These are phyloP conservation scores for Coelastrella sp. DNA, from an alignment of 139 green algal species.

Conservation along the genomic window DNA sequence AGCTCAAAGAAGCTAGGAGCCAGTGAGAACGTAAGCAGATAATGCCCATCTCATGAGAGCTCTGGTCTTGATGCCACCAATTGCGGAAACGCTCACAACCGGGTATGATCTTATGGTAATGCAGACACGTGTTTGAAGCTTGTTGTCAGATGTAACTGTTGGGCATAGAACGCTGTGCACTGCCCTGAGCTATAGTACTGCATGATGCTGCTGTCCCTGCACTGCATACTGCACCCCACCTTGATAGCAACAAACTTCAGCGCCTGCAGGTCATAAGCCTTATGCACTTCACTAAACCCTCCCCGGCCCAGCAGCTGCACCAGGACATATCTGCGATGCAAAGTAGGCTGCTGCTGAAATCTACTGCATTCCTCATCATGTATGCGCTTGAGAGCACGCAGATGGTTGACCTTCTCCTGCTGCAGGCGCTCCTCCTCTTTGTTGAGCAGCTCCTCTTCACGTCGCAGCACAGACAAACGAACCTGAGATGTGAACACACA, in stretches of 20 bases:
- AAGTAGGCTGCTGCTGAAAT: conserved; percentile 70
- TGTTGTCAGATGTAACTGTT: too few relatives aligned
- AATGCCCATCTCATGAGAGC: too few relatives aligned
- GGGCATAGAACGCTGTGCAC: too few relatives aligned
- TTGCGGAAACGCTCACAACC: too few relatives aligned
- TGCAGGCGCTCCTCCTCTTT: conserved; percentile 81
- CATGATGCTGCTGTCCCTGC: too few relatives aligned
- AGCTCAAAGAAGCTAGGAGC: too few relatives aligned
- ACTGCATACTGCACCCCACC: conserved; percentile 33
- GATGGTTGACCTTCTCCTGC: conserved; percentile 78
- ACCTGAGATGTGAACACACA: conserved; percentile 56
- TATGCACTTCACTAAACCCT: conserved; percentile 95
- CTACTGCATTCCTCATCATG: conserved; percentile 84
- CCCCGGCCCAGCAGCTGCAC: conserved; percentile 91
- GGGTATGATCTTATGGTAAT: too few relatives aligned
- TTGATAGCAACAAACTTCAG: conserved; percentile 68
- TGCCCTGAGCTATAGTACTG: too few relatives aligned
- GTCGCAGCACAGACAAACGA: conserved; percentile 74
- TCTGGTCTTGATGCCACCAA: too few relatives aligned
- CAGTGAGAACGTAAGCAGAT: too few relatives aligned
- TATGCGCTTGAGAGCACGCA: conserved; percentile 71
- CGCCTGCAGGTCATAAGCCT: conserved; percentile 48
- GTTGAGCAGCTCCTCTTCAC: conserved; percentile 82
- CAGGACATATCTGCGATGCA: conserved; percentile 88
- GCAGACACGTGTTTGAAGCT: too few relatives aligned